Conservation (phyloP, 2,329 filamentous ascomycete species). For the Stachybotrys echinatus region DNA sequence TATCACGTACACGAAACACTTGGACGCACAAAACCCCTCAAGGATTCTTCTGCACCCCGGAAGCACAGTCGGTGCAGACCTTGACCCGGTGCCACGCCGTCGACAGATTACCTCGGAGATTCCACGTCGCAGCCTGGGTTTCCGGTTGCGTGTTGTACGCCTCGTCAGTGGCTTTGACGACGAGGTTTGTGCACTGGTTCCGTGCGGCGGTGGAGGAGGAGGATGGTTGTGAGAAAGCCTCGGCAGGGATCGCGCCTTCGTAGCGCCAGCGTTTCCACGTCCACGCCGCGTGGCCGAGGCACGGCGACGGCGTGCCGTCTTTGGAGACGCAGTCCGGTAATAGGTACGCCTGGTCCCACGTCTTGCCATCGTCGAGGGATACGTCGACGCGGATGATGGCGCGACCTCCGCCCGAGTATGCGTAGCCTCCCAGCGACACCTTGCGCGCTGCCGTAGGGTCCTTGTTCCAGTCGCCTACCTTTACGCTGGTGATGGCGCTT, state of each 20-base stretch:
- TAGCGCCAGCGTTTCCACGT: constrained; percentile 62
- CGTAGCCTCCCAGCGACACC: constrained; percentile 54
- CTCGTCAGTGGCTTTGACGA: constrained; percentile 63
- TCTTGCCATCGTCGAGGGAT: constrained; percentile 56
- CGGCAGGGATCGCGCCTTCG: constrained; percentile 36
- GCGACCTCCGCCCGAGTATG: constrained; percentile 62
- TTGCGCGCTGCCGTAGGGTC: constrained; percentile 7
- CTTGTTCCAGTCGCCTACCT: constrained; percentile 30
- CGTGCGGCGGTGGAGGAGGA: constrained; percentile 1
- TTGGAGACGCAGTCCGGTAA: constrained; percentile 39
- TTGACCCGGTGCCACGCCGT: constrained; percentile 61
- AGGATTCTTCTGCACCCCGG: not conserved
- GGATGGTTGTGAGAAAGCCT: constrained; percentile 13
- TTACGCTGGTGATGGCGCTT: constrained; percentile 55
- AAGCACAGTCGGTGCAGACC: constrained; percentile 26
- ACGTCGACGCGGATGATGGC: constrained; percentile 64
- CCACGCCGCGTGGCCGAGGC: constrained; percentile 48
- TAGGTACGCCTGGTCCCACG: constrained; percentile 59
- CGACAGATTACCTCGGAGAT: constrained; percentile 58
- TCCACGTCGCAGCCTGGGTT: constrained; percentile 54
- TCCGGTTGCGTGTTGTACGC: constrained; percentile 63
- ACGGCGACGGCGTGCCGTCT: constrained; percentile 17
- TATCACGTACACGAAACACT: too few species aligned
- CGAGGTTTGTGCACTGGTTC: constrained; percentile 40
- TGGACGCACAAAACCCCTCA: too few species aligned